Conservation (phyloP, 2,329 filamentous ascomycete genomes). For the Apiospora sp. region DNA sequence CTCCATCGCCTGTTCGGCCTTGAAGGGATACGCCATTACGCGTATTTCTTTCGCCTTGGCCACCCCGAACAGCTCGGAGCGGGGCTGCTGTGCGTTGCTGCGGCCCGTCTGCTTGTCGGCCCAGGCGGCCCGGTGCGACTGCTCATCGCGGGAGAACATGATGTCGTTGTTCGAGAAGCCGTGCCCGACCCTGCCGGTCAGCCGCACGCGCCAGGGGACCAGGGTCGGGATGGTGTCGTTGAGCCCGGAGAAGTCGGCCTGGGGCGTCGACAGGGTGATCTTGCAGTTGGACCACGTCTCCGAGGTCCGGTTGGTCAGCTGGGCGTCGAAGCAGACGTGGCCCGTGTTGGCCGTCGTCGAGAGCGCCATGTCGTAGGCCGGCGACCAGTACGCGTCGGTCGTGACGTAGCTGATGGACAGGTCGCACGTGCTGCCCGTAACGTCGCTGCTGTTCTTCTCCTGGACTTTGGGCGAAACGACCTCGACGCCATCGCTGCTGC, state of each 20-base stretch:
- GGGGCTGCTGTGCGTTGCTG: slow-evolving; percentile 38
- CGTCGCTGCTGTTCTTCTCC: slow-evolving; percentile 27
- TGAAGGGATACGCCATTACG: no score
- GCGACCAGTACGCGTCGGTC: slow-evolving; percentile 63
- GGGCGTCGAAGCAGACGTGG: slow-evolving; percentile 67
- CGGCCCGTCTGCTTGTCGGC: slow-evolving; percentile 36
- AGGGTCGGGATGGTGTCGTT: slow-evolving; percentile 63
- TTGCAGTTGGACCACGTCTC: slow-evolving; percentile 70
- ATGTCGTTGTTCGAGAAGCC: slow-evolving; percentile 37
- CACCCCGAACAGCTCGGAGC: slow-evolving; percentile 47
- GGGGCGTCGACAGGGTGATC: slow-evolving; percentile 69
- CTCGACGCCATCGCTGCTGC: slow-evolving; percentile 54
- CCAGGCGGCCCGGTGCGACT: slow-evolving; percentile 42
- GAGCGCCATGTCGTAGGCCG: slow-evolving; percentile 69
- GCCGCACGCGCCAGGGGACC: slow-evolving; percentile 63
- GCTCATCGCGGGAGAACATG: slow-evolving; percentile 50
- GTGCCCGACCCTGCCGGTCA: slow-evolving; percentile 38
- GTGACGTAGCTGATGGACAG: slow-evolving; percentile 68
- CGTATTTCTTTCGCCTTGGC: slow-evolving; percentile 24
- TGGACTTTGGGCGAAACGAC: slow-evolving; percentile 43
- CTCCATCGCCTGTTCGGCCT: background rate
- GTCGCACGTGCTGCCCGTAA: slow-evolving; percentile 45
- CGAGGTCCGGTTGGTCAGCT: slow-evolving; percentile 67
- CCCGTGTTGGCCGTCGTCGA: slow-evolving; percentile 62
- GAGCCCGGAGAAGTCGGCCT: slow-evolving; percentile 64